These are phyloP conservation scores for Betula pendula DNA, from an alignment of 306 rosid species.

Conservation along the genomic window DNA sequence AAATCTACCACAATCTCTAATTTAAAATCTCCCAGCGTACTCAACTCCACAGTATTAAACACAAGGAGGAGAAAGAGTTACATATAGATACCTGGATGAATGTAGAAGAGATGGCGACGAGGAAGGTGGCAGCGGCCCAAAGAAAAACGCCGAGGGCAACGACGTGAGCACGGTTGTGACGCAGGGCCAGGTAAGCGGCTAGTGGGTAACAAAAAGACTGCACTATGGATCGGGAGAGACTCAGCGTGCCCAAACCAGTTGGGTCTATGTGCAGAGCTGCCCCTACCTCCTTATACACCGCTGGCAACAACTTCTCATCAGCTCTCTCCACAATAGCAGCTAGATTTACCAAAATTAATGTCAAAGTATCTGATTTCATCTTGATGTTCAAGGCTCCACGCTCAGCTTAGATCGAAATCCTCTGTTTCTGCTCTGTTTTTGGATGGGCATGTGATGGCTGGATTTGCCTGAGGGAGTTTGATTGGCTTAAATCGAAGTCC, in stretches of 20 bases:
- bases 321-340: constrained; percentile 72
- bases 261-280: constrained; percentile 70
- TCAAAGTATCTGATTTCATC: constrained; percentile 58
- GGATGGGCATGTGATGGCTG: neutral
- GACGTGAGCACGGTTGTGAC: constrained; percentile 70
- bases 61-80: neutral
- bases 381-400: neutral
- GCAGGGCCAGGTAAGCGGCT: constrained; percentile 66
- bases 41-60: neutral
- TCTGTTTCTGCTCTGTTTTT: neutral
- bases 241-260: constrained; percentile 67
- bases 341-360: constrained; percentile 59
- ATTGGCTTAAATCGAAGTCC: too few species aligned
- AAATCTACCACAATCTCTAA: neutral
- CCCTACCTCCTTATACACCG: constrained; percentile 74
- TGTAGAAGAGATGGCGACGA: constrained; percentile 62
- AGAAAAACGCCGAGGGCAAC: constrained; percentile 70
- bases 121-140: constrained; percentile 70
- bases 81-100: constrained; percentile 50
- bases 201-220: constrained; percentile 69
- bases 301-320: constrained; percentile 71
- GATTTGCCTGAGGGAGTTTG: neutral
- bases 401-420: neutral
- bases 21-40: neutral
- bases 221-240: constrained; percentile 70